These are phyloP conservation scores for Blastocystis sp. DNA, from an alignment of 352 stramenopile genomes.

Conservation along the genomic window DNA sequence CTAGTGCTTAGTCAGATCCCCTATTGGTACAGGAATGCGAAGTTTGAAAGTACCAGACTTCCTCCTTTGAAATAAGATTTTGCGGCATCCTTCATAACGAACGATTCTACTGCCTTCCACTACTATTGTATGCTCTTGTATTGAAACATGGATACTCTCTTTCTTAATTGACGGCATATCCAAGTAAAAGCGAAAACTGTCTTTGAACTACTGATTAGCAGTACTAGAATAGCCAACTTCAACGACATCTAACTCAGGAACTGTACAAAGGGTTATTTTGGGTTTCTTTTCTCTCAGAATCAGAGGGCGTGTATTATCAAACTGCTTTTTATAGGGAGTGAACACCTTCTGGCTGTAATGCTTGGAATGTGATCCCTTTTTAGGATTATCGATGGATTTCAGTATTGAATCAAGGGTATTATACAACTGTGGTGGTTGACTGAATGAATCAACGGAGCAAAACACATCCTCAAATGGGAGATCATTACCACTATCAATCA, in stretches of 20 bases:
- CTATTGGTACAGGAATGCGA: neutral
- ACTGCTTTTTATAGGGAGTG: no score
- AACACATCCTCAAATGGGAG: no score
- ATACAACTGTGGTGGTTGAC: no score
- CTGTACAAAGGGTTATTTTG: neutral
- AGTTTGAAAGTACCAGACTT: neutral
- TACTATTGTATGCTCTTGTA: neutral
- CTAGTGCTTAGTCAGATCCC: neutral
- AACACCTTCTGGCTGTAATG: no score
- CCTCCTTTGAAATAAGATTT: constrained; percentile 1
- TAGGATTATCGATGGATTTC: no score
- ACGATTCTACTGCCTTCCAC: neutral
- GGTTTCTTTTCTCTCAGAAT: no score
- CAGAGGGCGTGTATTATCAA: no score
- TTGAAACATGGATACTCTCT: neutral
- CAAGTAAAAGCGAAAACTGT: neutral
- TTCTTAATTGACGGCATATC: constrained; percentile 22
- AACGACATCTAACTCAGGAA: constrained; percentile 2
- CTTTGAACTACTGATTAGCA: neutral
- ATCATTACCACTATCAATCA: no score
- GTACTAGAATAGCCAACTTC: neutral
- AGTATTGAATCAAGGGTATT: no score
- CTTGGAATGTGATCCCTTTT: no score
- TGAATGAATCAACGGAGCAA: no score
- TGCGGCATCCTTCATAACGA: constrained; percentile 5